phyloP scores from a whole-genome alignment of 331 rosid species.

The Stylosanthes scabra region DNA sequence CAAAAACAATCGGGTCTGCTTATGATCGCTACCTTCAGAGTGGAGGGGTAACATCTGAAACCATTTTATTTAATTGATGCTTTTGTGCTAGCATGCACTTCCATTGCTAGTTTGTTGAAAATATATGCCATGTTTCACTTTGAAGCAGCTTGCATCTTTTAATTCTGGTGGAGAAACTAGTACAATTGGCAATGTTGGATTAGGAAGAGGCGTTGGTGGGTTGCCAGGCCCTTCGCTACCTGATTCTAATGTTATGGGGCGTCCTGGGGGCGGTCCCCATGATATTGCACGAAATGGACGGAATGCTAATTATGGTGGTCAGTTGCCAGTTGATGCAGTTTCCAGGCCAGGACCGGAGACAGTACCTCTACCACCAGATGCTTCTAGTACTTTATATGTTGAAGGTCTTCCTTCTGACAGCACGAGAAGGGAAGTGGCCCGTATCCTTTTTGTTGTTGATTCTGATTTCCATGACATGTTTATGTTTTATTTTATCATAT shows the following conservation, averaged over 20 bases:
- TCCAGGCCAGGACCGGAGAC: slow-evolving; percentile 77
- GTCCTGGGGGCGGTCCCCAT: slow-evolving; percentile 49
- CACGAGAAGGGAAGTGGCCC: slow-evolving; percentile 89
- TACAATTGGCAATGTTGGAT: slow-evolving; percentile 62
- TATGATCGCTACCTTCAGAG: slow-evolving; percentile 92
- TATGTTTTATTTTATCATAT: neutral
- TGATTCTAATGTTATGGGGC: slow-evolving; percentile 60
- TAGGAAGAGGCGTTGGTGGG: slow-evolving; percentile 63
- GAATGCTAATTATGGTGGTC: slow-evolving; percentile 61
- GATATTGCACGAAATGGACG: slow-evolving; percentile 66
- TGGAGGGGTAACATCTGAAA: slow-evolving; percentile 63
- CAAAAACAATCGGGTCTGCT: slow-evolving; percentile 78
- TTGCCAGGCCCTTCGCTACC: slow-evolving; percentile 55
- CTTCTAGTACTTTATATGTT: slow-evolving; percentile 87
- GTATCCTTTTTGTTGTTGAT: slow-evolving; percentile 66
- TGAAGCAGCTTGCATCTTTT: slow-evolving; percentile 67
- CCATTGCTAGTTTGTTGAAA: slow-evolving; percentile 37
- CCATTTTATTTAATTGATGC: slow-evolving; percentile 35
- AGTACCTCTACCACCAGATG: slow-evolving; percentile 81
- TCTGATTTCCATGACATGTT: neutral
- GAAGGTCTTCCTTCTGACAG: slow-evolving; percentile 95
- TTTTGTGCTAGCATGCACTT: neutral
- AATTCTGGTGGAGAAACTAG: slow-evolving; percentile 76
- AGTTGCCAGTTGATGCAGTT: slow-evolving; percentile 62
- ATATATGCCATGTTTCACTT: slow-evolving; percentile 34